Conservation (phyloP, 2,329 filamentous ascomycete species). For the Pyrenophora seminiperda region DNA sequence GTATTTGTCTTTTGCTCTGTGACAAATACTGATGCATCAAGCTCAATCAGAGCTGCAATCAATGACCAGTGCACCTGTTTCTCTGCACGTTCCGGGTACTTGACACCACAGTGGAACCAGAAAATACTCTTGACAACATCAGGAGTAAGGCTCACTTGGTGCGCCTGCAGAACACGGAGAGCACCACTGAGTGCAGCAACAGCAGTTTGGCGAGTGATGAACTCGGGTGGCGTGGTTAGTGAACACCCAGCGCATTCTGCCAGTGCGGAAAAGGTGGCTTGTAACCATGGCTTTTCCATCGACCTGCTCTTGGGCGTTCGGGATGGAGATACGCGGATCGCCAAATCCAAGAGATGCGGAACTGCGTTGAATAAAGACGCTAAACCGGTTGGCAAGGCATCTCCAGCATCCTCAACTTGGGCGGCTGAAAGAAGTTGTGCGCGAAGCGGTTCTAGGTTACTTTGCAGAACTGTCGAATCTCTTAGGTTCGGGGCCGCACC, state of each 20-base stretch:
- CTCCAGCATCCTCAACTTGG: slow-evolving; percentile 37
- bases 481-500: slow-evolving; percentile 2
- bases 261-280: slow-evolving; percentile 48
- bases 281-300: slow-evolving; percentile 53
- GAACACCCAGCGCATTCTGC: slow-evolving; percentile 43
- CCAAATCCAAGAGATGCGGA: slow-evolving; percentile 49
- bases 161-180: slow-evolving; percentile 30
- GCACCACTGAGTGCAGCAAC: slow-evolving; percentile 33
- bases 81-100: slow-evolving; percentile 26
- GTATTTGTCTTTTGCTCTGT: slow-evolving; percentile 24
- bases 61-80: slow-evolving; percentile 38
- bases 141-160: slow-evolving; percentile 34
- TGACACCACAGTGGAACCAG: slow-evolving; percentile 44
- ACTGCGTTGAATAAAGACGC: slow-evolving; percentile 33
- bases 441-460: slow-evolving; percentile 34
- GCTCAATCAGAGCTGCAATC: slow-evolving; percentile 39
- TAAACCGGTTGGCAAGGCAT: slow-evolving; percentile 28
- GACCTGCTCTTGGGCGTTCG: slow-evolving; percentile 49
- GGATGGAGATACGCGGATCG: slow-evolving; percentile 48
- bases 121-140: slow-evolving; percentile 39
- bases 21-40: slow-evolving; percentile 43
- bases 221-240: slow-evolving; percentile 29
- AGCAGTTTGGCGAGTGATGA: slow-evolving; percentile 23
- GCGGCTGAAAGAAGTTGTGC: slow-evolving; percentile 40
- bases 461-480: slow-evolving; percentile 25